Conservation (phyloP, 805 yeast genomes). For the Cyberlindnera sargentensis region DNA sequence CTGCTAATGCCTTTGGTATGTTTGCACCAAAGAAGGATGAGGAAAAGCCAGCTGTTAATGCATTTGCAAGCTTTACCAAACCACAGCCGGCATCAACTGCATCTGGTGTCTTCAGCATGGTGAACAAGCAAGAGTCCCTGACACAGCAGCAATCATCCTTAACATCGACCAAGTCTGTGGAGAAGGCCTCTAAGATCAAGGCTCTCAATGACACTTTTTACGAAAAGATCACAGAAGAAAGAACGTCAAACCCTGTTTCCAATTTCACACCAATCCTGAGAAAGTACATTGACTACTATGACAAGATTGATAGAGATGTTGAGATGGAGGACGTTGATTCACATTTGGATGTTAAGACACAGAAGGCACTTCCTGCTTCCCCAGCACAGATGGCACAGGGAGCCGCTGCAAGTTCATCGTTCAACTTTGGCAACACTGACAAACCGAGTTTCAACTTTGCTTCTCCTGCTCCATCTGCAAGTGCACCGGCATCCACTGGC, state of each 20-base stretch:
- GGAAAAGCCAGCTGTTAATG: constrained; percentile 8
- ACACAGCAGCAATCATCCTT: constrained; percentile 1
- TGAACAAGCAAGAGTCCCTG: constrained; percentile 1
- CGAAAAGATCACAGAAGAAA: constrained; percentile 37
- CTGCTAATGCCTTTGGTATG: constrained; percentile 6
- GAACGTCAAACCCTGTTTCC: constrained; percentile 40
- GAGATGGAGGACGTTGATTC: constrained; percentile 17
- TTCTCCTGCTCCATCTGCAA: not conserved
- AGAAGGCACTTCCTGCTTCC: constrained; percentile 15
- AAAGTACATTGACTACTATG: constrained; percentile 53
- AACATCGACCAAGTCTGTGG: constrained; percentile 18
- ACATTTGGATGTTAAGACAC: constrained; percentile 4
- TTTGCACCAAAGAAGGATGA: constrained; percentile 2
- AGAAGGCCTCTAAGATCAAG: constrained; percentile 42
- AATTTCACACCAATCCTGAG: constrained; percentile 47
- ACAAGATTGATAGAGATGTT: constrained; percentile 28
- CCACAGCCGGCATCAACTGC: not conserved
- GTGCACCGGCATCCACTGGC: too few relatives aligned
- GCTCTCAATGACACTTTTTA: constrained; percentile 62
- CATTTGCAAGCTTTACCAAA: constrained; percentile 6
- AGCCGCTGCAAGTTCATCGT: constrained; percentile 7
- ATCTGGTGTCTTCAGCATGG: not conserved
- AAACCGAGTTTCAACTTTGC: constrained; percentile 12
- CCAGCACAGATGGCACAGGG: constrained; percentile 1
- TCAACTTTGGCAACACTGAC: constrained; percentile 6